These are phyloP conservation scores for Myriosclerotinia duriaeana DNA, from an alignment of 2,329 filamentous ascomycete genomes.

Conservation along the genomic window DNA sequence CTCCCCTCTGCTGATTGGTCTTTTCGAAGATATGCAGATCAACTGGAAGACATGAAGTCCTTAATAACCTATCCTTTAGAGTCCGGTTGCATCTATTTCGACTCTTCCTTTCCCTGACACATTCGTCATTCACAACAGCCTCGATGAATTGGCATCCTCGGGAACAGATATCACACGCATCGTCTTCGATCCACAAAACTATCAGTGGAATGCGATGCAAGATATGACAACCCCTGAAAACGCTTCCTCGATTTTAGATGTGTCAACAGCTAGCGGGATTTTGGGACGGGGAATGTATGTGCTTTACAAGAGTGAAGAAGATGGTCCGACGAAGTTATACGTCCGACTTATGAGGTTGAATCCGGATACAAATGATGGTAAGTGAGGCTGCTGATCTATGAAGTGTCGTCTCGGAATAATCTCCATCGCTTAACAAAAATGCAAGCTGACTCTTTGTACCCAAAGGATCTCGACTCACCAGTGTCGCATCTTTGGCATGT, in stretches of 20 bases:
- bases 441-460: not conserved
- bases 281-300: not conserved
- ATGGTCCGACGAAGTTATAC: not conserved
- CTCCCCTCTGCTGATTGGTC: not conserved
- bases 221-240: not conserved
- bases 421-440: not conserved
- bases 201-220: not conserved
- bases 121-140: not conserved
- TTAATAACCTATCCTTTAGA: not conserved
- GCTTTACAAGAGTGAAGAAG: slow-evolving; percentile 3
- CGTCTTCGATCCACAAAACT: not conserved
- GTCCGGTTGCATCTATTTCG: not conserved
- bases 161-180: not conserved
- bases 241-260: not conserved
- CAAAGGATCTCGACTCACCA: not conserved
- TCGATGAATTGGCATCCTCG: not conserved
- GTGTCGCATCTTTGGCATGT: not conserved
- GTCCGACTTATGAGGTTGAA: not conserved
- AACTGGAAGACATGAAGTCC: not conserved
- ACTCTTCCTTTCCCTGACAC: slow-evolving; percentile 1
- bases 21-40: not conserved
- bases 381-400: not conserved
- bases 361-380: slow-evolving; percentile 1
- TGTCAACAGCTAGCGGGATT: not conserved
- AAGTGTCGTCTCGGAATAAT: not conserved